A percentile compares a stretch with the other conserved stretches of the same genome.
Conservation (phyloP, 2,329 filamentous ascomycete genomes). For the Elsinoe perseae region DNA sequence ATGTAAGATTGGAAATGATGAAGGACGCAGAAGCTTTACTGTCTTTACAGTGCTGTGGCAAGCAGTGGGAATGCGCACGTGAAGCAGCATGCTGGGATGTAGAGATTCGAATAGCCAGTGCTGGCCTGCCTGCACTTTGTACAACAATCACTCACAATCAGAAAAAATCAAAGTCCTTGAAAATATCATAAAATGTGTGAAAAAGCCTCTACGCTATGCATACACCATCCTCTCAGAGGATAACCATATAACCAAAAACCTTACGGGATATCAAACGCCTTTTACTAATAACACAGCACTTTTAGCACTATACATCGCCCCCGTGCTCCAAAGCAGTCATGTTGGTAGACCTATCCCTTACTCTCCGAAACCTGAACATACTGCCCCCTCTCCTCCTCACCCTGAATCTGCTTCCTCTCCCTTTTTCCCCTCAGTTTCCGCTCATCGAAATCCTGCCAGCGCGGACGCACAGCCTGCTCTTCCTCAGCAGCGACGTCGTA, state of each 20-base stretch:
- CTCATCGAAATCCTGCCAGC: constrained; percentile 19
- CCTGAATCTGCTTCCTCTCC: neutral
- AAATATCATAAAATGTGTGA: neutral
- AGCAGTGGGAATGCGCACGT: no score
- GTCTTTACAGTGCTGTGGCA: no score
- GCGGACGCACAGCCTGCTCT: constrained; percentile 14
- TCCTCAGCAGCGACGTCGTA: constrained; percentile 19
- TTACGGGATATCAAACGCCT: neutral
- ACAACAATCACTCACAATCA: no score
- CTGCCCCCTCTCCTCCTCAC: constrained; percentile 2
- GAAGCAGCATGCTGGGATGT: no score
- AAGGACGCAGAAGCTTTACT: no score
- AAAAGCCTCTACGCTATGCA: constrained; percentile 1
- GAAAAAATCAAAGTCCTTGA: neutral
- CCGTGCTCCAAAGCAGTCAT: no score
- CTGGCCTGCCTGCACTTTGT: no score
- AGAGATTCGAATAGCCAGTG: no score
- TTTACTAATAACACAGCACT: no score
- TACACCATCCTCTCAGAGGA: neutral
- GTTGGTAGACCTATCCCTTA: neutral
- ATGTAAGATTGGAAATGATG: no score
- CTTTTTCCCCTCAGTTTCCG: constrained; percentile 4
- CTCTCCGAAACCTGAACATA: constrained; percentile 2
- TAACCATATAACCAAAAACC: neutral
- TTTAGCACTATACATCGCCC: neutral